Evolutionary conservation across 2,329 filamentous ascomycete genomes (phyloP).

Genomic region (Akanthomyces muscarius): DNA sequence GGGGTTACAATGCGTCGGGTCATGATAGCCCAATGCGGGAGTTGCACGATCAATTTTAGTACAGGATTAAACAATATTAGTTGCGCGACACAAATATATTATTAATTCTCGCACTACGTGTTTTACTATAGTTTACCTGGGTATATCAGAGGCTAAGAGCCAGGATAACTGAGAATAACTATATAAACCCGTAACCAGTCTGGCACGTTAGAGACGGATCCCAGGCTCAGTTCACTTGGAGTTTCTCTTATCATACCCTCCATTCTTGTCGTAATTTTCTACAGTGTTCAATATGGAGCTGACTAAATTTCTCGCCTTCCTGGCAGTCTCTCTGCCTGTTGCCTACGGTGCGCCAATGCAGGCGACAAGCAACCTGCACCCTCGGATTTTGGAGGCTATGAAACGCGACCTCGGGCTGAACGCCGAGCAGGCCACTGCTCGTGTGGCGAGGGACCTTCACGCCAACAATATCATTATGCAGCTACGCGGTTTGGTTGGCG

Average conservation of each 20-base stretch:
- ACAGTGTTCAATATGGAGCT: constrained; percentile 31
- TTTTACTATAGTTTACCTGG: neutral
- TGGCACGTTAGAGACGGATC: neutral
- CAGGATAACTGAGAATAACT: neutral
- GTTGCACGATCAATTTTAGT: neutral
- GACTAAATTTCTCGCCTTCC: constrained; percentile 34
- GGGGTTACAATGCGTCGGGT: neutral
- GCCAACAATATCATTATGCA: constrained; percentile 36
- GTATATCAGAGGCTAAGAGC: neutral
- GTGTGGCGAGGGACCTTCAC: constrained; percentile 35
- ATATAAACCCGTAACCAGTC: neutral
- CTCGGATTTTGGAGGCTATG: constrained; percentile 38
- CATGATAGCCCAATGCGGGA: neutral
- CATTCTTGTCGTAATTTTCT: too few relatives aligned
- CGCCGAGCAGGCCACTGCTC: constrained; percentile 34
- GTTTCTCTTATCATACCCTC: neutral
- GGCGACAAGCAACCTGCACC: constrained; percentile 34
- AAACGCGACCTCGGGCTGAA: constrained; percentile 40
- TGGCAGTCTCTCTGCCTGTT: constrained; percentile 36
- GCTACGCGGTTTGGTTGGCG: constrained; percentile 29
- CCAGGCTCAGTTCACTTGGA: neutral
- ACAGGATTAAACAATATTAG: neutral
- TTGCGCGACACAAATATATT: neutral
- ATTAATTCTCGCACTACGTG: neutral
- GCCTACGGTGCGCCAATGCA: constrained; percentile 37